Evolutionary conservation across 331 rosid species (phyloP), one percentile per base, ranked within the genome.

Genomic region (Stylosanthes scabra): DNA sequence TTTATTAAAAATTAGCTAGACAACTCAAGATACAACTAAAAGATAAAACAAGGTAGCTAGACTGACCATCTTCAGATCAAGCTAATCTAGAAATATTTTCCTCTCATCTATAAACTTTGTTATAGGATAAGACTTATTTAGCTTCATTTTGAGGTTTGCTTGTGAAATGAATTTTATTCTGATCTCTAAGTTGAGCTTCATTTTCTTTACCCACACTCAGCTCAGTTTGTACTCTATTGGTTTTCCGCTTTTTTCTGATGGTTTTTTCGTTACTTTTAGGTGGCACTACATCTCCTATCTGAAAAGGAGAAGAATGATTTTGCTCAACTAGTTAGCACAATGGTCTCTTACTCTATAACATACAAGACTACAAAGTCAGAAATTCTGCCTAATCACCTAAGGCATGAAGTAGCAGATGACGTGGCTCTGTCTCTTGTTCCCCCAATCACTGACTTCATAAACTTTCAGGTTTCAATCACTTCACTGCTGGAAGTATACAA

Each of bases 301-400:
- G 94, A 86, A 13, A 93, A 82, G 59, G 97, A 93, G 86, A 93
- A 91, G 84, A 81, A 69, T 80, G 93, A 86, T 63, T 66, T 93
- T 77, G 73, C 85, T 79, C 90, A 89, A 69, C 74, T 93, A 78
- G 89, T 93, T 74, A 74, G 88, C 81, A 85, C 86, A 57, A 93
- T 93, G 98, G 87, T 93, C 74, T 89, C 95, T 37, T 91, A 89
- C 54, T 76, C 89, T 52, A 70, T 91, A 78, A 87, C 97, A 44
- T 92, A 89, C 68, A 85, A 82, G 88, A 75, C 80, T 52, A 63
- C 62, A 31, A 91, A 88, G 83, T 54, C 80, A 14, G 86, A 84
- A 67, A 54, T 66, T 66, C 78, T 49, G 74, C 81, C 83, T 63
- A 63, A 72, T 67, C 79, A 76, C 72, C 78, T 15, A n/a, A 80